phyloP scores from a whole-genome alignment of 768 basidiomycete genomes.

The Mycena vitilis region DNA sequence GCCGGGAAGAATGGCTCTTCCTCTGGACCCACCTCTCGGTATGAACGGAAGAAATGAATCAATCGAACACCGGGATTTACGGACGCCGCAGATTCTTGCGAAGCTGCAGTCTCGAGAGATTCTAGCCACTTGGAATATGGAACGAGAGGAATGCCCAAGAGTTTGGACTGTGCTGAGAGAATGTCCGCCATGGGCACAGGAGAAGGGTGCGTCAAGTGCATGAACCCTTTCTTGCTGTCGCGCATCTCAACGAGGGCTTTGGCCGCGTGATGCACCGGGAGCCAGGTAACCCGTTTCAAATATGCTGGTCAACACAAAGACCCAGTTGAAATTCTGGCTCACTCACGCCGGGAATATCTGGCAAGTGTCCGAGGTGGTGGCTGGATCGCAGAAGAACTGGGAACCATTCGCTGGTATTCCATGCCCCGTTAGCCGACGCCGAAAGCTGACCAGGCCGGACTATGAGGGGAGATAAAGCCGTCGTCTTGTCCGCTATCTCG shows the following conservation, averaged over 20 bases:
- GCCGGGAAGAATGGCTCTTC: constrained; percentile 16
- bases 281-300: constrained; percentile 9
- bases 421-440: constrained; percentile 40
- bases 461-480: constrained; percentile 45
- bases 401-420: constrained; percentile 16
- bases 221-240: background rate
- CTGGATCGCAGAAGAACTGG: constrained; percentile 5
- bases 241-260: constrained; percentile 10
- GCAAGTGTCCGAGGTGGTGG: constrained; percentile 4
- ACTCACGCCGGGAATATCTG: constrained; percentile 4
- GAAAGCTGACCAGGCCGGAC: constrained; percentile 58
- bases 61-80: constrained; percentile 11
- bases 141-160: constrained; percentile 3
- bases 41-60: constrained; percentile 20
- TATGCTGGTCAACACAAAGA: background rate
- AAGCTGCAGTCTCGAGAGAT: constrained; percentile 3
- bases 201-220: constrained; percentile 12
- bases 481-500: constrained; percentile 41
- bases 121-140: constrained; percentile 11
- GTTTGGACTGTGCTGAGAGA: background rate
- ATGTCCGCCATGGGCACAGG: background rate
- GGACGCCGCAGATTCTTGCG: constrained; percentile 1
- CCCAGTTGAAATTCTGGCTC: background rate
- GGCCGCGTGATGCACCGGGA: constrained; percentile 9
- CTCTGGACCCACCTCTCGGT: background rate